A percentile compares a stretch with the other conserved stretches of the same genome.
Conservation (phyloP, 1,284 basidiomycete genomes). For the Leccinum subrobustum region DNA sequence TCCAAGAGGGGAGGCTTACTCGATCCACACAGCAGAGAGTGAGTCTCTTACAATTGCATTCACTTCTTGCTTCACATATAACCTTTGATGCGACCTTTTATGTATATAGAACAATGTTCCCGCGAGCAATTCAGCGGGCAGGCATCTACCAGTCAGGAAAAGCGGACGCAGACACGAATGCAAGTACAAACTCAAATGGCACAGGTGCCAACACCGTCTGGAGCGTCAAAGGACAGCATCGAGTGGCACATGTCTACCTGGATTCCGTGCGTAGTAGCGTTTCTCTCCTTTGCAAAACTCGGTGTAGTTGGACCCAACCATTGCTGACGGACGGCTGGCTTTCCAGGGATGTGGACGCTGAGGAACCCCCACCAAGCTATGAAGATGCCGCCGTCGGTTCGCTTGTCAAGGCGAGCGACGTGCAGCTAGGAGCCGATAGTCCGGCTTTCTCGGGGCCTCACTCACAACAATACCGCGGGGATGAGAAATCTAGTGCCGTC, state of each 20-base stretch:
- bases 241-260: slow-evolving; percentile 1
- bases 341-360: not conserved
- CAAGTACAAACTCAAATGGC: not conserved
- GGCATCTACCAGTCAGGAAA: not conserved
- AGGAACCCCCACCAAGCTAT: slow-evolving; percentile 16
- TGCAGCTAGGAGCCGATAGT: too few species aligned
- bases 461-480: not conserved
- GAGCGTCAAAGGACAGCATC: not conserved
- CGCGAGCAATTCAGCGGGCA: not conserved
- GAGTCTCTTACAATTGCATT: not conserved
- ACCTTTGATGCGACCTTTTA: not conserved
- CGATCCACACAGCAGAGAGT: not conserved
- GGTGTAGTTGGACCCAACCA: not conserved
- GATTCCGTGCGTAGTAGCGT: slow-evolving; percentile 5
- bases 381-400: slow-evolving; percentile 7
- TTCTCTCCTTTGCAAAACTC: not conserved
- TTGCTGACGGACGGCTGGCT: not conserved
- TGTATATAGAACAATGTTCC: not conserved
- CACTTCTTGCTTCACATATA: not conserved
- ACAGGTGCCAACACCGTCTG: not conserved
- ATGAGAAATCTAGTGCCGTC: not conserved
- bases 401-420: not conserved
- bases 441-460: not conserved
- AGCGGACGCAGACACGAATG: not conserved
- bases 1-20: not conserved